Percentiles rank a stretch among this genome's conserved stretches.
These are phyloP conservation scores for Auricularia sp. DNA, from an alignment of 768 basidiomycete species.

Conservation along the genomic window DNA sequence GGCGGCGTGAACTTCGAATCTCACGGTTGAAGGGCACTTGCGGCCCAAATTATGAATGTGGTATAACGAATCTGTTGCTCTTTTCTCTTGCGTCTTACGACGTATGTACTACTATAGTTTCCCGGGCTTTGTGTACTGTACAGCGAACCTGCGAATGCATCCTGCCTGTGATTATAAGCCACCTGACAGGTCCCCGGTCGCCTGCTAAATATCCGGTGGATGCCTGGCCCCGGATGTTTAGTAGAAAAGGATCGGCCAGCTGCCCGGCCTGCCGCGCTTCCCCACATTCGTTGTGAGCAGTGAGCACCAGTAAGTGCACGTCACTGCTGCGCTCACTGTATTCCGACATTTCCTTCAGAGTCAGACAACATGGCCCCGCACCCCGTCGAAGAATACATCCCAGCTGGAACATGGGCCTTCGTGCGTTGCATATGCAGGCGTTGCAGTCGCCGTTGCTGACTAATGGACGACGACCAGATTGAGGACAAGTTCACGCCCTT, in stretches of 20 bases:
- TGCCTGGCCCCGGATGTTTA: no score
- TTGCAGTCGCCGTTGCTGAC: not conserved
- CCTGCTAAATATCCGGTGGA: no score
- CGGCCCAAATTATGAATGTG: not conserved
- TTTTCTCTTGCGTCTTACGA: not conserved
- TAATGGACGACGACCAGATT: constrained; percentile 34
- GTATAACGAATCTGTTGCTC: not conserved
- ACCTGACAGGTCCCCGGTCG: no score
- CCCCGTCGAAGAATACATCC: constrained; percentile 68
- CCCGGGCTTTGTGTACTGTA: not conserved
- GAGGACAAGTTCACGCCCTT: constrained; percentile 89
- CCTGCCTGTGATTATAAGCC: not conserved
- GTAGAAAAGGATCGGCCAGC: no score
- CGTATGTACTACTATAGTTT: not conserved
- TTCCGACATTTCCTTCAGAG: not conserved
- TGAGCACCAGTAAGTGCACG: no score
- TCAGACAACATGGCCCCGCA: constrained; percentile 43
- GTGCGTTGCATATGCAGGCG: constrained; percentile 31
- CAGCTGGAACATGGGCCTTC: constrained; percentile 80
- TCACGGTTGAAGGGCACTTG: not conserved
- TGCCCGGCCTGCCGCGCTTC: no score
- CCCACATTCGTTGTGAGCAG: no score
- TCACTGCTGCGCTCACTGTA: no score
- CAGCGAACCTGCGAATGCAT: not conserved
- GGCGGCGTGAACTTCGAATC: not conserved